phyloP scores from a whole-genome alignment of 805 yeast genomes.

The Candida montana region DNA sequence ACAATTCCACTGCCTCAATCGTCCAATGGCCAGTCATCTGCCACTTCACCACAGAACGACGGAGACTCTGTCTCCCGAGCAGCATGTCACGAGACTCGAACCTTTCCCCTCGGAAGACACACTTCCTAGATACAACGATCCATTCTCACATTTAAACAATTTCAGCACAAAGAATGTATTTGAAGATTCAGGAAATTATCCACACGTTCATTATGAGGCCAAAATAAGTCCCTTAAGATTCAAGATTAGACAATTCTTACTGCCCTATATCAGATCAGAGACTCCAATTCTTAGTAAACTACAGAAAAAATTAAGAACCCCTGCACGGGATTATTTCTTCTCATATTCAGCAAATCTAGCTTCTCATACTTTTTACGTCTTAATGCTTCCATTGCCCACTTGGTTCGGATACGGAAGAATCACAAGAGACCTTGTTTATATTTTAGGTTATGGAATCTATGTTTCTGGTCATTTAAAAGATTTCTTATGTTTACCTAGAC shows the following conservation, averaged over 20 bases:
- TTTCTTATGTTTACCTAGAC: conserved; percentile 84
- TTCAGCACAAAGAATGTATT: conserved; percentile 21
- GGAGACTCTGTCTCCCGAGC: neutral
- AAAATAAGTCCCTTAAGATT: conserved; percentile 53
- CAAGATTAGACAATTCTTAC: conserved; percentile 44
- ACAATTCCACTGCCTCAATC: too few relatives aligned
- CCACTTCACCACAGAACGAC: too few relatives aligned
- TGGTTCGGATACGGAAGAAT: conserved; percentile 67
- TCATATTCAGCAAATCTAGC: conserved; percentile 88
- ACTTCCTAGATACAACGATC: conserved; percentile 8
- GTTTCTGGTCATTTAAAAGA: conserved; percentile 76
- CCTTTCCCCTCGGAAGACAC: conserved; percentile 4
- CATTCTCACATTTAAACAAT: conserved; percentile 24
- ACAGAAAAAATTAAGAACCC: conserved; percentile 47
- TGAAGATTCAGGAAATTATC: conserved; percentile 71
- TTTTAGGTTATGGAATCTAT: conserved; percentile 49
- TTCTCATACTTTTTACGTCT: conserved; percentile 87
- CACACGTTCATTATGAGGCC: conserved; percentile 57
- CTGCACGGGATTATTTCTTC: conserved; percentile 64
- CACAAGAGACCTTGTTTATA: conserved; percentile 71
- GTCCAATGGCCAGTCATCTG: too few relatives aligned
- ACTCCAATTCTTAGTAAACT: conserved; percentile 50
- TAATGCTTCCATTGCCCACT: conserved; percentile 77
- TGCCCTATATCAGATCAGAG: conserved; percentile 59
- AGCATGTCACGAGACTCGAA: conserved; percentile 2